These are phyloP conservation scores for Buxus sempervirens DNA, from an alignment of 164 flowering plant species.

Conservation along the genomic window DNA sequence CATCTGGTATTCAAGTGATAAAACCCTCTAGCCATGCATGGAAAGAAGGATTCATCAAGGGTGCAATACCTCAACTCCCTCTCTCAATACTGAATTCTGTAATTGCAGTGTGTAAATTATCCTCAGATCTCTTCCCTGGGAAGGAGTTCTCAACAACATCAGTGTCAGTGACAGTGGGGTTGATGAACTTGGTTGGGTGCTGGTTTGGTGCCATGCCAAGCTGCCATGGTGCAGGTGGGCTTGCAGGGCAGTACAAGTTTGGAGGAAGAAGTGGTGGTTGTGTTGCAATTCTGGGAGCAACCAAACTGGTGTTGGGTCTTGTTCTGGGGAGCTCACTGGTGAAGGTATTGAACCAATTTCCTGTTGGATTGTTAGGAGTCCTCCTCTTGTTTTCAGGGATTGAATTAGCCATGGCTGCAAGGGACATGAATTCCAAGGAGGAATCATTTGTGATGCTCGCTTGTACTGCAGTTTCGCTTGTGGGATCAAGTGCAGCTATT, in stretches of 20 bases:
- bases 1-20: constrained; percentile 39
- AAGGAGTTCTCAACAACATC: constrained; percentile 52
- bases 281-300: constrained; percentile 66
- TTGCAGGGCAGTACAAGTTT: constrained; percentile 85
- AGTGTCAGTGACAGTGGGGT: constrained; percentile 57
- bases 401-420: constrained; percentile 72
- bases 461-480: constrained; percentile 62
- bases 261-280: constrained; percentile 86
- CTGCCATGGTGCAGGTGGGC: constrained; percentile 88
- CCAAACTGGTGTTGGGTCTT: constrained; percentile 62
- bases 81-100: constrained; percentile 68
- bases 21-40: constrained; percentile 49
- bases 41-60: constrained; percentile 73
- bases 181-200: constrained; percentile 74
- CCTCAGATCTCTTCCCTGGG: constrained; percentile 64
- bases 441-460: constrained; percentile 64
- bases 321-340: constrained; percentile 65
- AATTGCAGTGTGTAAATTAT: constrained; percentile 63
- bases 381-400: constrained; percentile 79
- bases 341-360: constrained; percentile 53
- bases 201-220: constrained; percentile 88
- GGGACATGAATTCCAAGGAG: constrained; percentile 59
- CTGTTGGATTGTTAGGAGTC: constrained; percentile 79
- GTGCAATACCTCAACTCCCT: constrained; percentile 71
- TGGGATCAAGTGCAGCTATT: constrained; percentile 71